Conservation (phyloP, 768 basidiomycete genomes). For the Boletus vermiculosoides region DNA sequence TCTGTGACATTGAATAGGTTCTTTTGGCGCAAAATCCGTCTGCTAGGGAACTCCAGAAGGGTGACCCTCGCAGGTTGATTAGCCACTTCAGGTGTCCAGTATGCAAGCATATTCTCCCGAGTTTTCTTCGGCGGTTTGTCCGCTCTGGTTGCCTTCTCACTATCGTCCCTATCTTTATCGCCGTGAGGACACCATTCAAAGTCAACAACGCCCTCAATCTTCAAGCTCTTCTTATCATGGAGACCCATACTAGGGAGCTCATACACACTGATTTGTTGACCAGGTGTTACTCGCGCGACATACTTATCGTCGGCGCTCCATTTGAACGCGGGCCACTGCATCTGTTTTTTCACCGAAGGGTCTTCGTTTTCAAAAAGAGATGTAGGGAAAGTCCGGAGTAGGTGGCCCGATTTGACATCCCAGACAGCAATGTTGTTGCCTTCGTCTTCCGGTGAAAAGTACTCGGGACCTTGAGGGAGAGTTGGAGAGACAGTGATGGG, state of each 20-base stretch:
- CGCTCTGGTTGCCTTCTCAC: constrained; percentile 40
- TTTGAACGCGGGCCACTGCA: constrained; percentile 94
- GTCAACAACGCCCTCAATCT: constrained; percentile 95
- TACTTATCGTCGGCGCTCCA: constrained; percentile 98
- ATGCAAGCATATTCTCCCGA: constrained; percentile 90
- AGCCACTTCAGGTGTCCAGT: constrained; percentile 95
- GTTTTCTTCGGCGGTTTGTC: constrained; percentile 58
- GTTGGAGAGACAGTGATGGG: constrained; percentile 84
- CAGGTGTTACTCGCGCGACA: constrained; percentile 84
- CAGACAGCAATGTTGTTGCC: constrained; percentile 98
- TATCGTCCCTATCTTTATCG: constrained; percentile 82
- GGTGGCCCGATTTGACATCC: constrained; percentile 92
- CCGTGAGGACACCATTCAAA: constrained; percentile 98
- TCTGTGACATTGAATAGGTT: constrained; percentile 98
- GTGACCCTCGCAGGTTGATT: constrained; percentile 98
- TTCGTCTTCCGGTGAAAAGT: constrained; percentile 91
- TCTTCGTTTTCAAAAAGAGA: constrained; percentile 59
- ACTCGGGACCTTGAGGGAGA: constrained; percentile 77
- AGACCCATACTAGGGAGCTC: constrained; percentile 93
- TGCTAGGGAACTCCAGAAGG: constrained; percentile 84
- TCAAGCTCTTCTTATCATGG: constrained; percentile 94
- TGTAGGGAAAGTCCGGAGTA: constrained; percentile 88
- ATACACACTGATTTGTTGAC: constrained; percentile 94
- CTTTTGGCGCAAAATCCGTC: constrained; percentile 84
- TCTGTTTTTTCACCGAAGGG: constrained; percentile 65